A percentile compares a stretch with the other conserved stretches of the same genome.
Conservation (phyloP, 225 moss, liverwort and hornwort species). For the Thuidium tamariscinum region DNA sequence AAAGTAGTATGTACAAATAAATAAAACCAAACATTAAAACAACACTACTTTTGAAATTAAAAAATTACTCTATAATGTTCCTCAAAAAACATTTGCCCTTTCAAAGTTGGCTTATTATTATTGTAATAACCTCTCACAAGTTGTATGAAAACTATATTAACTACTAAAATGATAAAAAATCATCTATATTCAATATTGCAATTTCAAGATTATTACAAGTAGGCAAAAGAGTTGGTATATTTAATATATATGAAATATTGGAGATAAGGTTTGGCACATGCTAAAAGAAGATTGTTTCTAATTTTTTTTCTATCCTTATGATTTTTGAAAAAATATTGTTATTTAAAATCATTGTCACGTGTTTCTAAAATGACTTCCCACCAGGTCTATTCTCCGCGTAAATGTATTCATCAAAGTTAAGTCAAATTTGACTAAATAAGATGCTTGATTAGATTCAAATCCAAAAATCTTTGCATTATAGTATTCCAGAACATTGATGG, state of each 20-base stretch:
- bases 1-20: no score
- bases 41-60: background rate
- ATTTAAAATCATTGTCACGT: accelerated
- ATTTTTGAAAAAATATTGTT: background rate
- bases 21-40: no score
- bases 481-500: accelerated
- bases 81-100: background rate
- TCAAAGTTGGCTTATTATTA: background rate
- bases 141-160: no score
- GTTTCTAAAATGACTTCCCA: accelerated
- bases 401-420: background rate
- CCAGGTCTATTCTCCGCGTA: background rate
- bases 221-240: background rate
- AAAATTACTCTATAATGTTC: background rate
- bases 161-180: no score
- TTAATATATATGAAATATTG: no score
- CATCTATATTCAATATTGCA: no score
- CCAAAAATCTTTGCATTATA: background rate
- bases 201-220: background rate
- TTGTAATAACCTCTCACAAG: background rate
- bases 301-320: background rate
- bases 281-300: accelerated
- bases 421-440: background rate
- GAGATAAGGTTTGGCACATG: accelerated
- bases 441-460: accelerated